Evolutionary conservation across 2,329 filamentous ascomycete species (phyloP), one percentile per base, ranked within the genome.

Genomic region (Phaeosphaeria sp.): DNA sequence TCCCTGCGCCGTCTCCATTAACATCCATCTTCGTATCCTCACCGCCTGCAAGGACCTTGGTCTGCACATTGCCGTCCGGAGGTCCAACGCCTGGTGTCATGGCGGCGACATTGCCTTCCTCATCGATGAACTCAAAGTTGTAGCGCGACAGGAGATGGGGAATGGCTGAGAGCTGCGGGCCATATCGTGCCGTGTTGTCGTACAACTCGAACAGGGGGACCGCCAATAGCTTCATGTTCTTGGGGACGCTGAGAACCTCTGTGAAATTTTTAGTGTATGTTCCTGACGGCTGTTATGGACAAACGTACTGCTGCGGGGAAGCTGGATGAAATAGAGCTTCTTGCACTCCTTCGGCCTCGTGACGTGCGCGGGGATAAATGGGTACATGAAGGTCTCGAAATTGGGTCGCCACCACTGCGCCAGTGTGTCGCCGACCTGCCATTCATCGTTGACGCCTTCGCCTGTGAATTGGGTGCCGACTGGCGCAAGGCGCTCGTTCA

Each of bases 321-420:
- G 83, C 77, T 97, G 92, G 65, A 99, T 97, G 61, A 98, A 93
- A 79, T 98, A 99, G 43, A 98, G 85, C 84, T 99, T 99, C 84
- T 99, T 99, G 83, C 94, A 97, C 82, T 99, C 95, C 83, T 99
- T 99, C 7, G 95, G 95, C 51, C 95, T 85, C 18, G 94, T 97
- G 61, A 97, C 92, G 80, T 99, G 95, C 18, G 93, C 92, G 7
- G 95, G 95, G 56, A 98, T 90, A 79, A 97, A 99, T 0, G 95
- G 95, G 77, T 99, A 99, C 93, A 99, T 97, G 84, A 98, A 98
- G 2, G 95, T 98, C 83, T 99, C 95, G 76, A 98, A 97, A 82
- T 98, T 99, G 53, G 95, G 95, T 56, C 95, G 86, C 93, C 94
- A 99, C 95, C 95, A 99, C 81, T 97, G 93, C 53, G 95, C 94